phyloP scores from a whole-genome alignment of 2,329 filamentous ascomycete species.

The Alternaria infectoria region DNA sequence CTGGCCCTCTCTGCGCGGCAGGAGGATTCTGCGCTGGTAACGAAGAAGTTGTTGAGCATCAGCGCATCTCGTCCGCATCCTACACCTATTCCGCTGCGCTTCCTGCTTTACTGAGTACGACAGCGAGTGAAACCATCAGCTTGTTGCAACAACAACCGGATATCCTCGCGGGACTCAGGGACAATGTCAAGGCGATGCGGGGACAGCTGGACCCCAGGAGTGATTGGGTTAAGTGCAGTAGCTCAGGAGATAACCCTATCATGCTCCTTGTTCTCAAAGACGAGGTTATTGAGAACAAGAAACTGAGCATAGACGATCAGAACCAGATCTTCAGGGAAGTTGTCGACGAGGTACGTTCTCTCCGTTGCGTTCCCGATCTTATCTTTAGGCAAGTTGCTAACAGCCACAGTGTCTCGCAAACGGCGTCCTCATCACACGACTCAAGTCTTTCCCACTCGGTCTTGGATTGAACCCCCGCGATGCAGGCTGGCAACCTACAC shows the following conservation, averaged over 20 bases:
- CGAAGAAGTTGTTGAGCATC: constrained; percentile 91
- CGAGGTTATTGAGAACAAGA: constrained; percentile 75
- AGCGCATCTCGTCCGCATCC: constrained; percentile 87
- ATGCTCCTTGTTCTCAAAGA: constrained; percentile 84
- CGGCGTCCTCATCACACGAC: constrained; percentile 83
- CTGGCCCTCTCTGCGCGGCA: constrained; percentile 87
- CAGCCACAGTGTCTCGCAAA: constrained; percentile 74
- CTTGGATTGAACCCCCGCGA: constrained; percentile 70
- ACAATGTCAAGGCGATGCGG: constrained; percentile 85
- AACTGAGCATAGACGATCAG: constrained; percentile 75
- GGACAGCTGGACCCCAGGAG: constrained; percentile 89
- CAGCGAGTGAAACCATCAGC: constrained; percentile 86
- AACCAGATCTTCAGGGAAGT: constrained; percentile 85
- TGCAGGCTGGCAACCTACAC: constrained; percentile 69
- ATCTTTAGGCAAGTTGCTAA: constrained; percentile 13
- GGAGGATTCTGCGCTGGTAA: constrained; percentile 95
- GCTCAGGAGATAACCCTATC: constrained; percentile 82
- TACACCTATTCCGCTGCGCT: constrained; percentile 97
- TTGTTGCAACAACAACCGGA: constrained; percentile 88
- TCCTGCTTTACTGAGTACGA: constrained; percentile 93
- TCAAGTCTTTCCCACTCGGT: constrained; percentile 74
- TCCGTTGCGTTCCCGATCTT: not conserved
- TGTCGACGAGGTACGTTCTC: constrained; percentile 83
- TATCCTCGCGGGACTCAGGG: constrained; percentile 76
- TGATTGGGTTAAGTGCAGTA: constrained; percentile 88